A percentile compares a stretch with the other conserved stretches of the same genome.
Evolutionary conservation across 768 basidiomycete genomes (phyloP).

Genomic region (Tricholoma sp.): DNA sequence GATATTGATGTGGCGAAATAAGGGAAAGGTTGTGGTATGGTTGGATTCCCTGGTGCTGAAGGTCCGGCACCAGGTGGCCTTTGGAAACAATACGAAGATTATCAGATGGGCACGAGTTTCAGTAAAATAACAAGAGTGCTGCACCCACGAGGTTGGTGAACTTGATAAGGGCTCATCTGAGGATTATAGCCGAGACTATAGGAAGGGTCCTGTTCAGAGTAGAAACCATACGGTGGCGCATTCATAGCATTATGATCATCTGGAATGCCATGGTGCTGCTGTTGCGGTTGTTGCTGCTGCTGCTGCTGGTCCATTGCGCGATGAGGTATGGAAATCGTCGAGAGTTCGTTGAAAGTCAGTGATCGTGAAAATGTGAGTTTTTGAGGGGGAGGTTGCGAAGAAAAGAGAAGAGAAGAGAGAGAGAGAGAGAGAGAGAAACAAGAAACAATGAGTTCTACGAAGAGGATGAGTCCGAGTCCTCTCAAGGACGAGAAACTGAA

Average conservation of each 20-base stretch:
- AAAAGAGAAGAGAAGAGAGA: constrained; percentile 27
- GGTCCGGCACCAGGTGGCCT: constrained; percentile 52
- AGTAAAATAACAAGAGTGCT: constrained; percentile 34
- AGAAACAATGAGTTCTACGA: constrained; percentile 26
- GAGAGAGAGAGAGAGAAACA: too few relatives aligned
- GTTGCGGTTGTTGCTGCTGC: constrained; percentile 20
- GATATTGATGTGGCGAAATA: constrained; percentile 62
- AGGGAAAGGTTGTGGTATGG: constrained; percentile 57
- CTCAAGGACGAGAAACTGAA: constrained; percentile 21
- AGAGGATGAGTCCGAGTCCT: constrained; percentile 20
- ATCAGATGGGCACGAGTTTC: constrained; percentile 65
- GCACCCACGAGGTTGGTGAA: constrained; percentile 68
- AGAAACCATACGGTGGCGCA: constrained; percentile 44
- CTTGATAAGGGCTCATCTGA: constrained; percentile 56
- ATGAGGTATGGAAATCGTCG: constrained; percentile 28
- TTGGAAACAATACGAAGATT: constrained; percentile 45
- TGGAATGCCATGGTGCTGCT: constrained; percentile 41
- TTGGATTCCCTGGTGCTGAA: constrained; percentile 41
- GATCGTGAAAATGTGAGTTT: constrained; percentile 20
- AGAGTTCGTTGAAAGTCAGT: constrained; percentile 17
- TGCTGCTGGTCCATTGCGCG: constrained; percentile 40
- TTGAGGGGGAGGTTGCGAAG: constrained; percentile 29
- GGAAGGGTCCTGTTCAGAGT: constrained; percentile 50
- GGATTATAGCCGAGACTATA: constrained; percentile 48
- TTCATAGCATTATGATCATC: constrained; percentile 44